phyloP scores from a whole-genome alignment of 192 early-diverging fungal species.

The Coemansia sp. region DNA sequence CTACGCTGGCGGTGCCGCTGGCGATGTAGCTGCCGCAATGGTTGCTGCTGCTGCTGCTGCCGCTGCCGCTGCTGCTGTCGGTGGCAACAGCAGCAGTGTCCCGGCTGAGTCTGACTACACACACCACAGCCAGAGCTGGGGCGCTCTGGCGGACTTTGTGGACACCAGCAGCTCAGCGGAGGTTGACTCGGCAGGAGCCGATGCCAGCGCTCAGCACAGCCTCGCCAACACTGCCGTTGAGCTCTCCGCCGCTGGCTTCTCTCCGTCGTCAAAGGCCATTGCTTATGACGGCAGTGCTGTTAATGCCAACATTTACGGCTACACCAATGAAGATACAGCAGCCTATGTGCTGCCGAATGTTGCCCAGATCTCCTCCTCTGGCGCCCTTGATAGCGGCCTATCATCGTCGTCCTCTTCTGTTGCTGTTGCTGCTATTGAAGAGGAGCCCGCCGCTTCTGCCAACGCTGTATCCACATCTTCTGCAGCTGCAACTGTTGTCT shows the following conservation, averaged over 20 bases:
- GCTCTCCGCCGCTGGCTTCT: neutral
- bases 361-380: neutral
- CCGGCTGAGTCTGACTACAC: neutral
- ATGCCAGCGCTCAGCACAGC: too few species aligned
- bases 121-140: neutral
- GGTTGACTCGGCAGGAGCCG: too few species aligned
- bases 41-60: neutral
- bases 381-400: too few species aligned
- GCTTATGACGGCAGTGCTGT: neutral
- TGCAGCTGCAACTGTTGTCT: neutral
- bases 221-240: neutral
- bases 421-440: neutral
- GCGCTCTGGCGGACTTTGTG: neutral
- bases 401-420: neutral
- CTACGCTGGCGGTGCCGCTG: conserved; percentile 27
- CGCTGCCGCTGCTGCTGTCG: neutral
- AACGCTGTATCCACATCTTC: neutral
- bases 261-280: neutral
- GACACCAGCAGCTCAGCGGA: neutral
- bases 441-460: neutral
- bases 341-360: neutral
- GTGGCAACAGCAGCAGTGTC: neutral
- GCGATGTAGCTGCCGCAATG: conserved; percentile 1
- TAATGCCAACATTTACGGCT: neutral
- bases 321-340: neutral